A percentile compares a stretch with the other conserved stretches of the same genome.
Evolutionary conservation across 164 flowering plant genomes (phyloP).

Genomic region (Amborella trichopoda): DNA sequence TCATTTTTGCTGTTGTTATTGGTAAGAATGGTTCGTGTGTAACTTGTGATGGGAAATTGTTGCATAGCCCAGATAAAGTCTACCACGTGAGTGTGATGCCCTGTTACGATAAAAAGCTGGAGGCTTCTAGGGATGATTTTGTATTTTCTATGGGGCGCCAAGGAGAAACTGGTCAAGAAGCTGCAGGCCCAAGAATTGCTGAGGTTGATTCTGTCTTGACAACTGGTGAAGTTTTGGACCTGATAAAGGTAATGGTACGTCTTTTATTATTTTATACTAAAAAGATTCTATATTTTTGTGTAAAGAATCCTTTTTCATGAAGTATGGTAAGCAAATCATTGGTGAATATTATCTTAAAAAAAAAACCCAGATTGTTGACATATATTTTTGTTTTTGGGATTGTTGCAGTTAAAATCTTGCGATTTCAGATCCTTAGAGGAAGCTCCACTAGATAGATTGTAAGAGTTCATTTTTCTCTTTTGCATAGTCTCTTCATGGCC

Average conservation of each 20-base stretch:
- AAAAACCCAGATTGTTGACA: too few species aligned
- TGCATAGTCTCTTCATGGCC: background rate
- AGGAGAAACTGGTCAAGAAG: conserved; percentile 17
- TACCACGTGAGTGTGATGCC: conserved; percentile 98
- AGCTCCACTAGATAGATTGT: conserved; percentile 71
- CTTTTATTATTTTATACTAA: too few species aligned
- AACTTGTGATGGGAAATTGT: too few species aligned
- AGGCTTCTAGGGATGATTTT: conserved; percentile 95
- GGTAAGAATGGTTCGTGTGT: too few species aligned
- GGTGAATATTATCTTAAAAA: too few species aligned
- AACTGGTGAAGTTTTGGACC: conserved; percentile 87
- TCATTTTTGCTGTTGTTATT: too few species aligned
- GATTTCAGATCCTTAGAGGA: conserved; percentile 67
- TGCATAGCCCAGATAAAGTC: conserved; percentile 72
- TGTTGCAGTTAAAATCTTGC: conserved; percentile 50
- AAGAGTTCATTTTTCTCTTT: conserved; percentile 13
- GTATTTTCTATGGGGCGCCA: conserved; percentile 35
- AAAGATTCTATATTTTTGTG: too few species aligned
- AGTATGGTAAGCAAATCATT: too few species aligned
- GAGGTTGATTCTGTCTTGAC: conserved; percentile 98
- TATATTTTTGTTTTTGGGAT: background rate
- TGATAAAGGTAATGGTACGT: conserved; percentile 95
- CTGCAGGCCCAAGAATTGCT: conserved; percentile 21
- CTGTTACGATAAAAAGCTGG: conserved; percentile 98
- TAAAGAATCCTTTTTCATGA: too few species aligned